phyloP scores from a whole-genome alignment of 768 basidiomycete genomes.

The Botryobasidium botryosum region DNA sequence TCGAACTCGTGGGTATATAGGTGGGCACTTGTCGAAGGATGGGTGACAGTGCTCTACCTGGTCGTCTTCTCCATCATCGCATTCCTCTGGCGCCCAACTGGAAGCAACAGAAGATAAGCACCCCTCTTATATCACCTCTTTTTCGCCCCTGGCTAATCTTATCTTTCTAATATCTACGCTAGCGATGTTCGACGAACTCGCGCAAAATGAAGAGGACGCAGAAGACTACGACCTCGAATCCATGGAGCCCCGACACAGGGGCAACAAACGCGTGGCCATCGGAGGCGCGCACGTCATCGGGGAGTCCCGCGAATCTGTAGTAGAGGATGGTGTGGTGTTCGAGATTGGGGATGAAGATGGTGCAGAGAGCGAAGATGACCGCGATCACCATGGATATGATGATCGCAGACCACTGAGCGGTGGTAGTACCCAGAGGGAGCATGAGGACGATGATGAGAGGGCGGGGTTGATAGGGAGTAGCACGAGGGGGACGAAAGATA shows the following conservation, averaged over 20 bases:
- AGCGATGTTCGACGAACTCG: conserved; percentile 91
- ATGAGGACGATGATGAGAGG: too few relatives aligned
- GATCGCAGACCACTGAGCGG: too few relatives aligned
- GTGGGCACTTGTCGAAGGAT: conserved; percentile 96
- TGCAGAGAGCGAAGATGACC: too few relatives aligned
- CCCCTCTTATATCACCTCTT: conserved; percentile 12
- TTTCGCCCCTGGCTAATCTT: neutral
- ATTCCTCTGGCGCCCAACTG: conserved; percentile 88
- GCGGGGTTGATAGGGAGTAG: too few relatives aligned
- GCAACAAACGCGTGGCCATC: conserved; percentile 23
- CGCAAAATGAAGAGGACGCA: conserved; percentile 86
- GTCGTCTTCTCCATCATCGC: conserved; percentile 63
- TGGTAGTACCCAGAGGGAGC: too few relatives aligned
- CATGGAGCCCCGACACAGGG: conserved; percentile 36
- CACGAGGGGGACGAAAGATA: too few relatives aligned
- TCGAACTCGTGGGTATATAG: conserved; percentile 77
- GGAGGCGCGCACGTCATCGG: conserved; percentile 52
- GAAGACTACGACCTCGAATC: conserved; percentile 83
- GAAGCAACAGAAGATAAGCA: conserved; percentile 70
- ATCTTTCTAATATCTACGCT: conserved; percentile 43
- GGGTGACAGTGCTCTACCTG: conserved; percentile 78
- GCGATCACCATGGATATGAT: too few relatives aligned
- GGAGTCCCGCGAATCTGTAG: conserved; percentile 30
- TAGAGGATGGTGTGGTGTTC: conserved; percentile 66
- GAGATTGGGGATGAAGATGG: conserved; percentile 82